Base-by-base conservation (phyloP, 139 green algal species). In the Chlorella sp. region DNA sequence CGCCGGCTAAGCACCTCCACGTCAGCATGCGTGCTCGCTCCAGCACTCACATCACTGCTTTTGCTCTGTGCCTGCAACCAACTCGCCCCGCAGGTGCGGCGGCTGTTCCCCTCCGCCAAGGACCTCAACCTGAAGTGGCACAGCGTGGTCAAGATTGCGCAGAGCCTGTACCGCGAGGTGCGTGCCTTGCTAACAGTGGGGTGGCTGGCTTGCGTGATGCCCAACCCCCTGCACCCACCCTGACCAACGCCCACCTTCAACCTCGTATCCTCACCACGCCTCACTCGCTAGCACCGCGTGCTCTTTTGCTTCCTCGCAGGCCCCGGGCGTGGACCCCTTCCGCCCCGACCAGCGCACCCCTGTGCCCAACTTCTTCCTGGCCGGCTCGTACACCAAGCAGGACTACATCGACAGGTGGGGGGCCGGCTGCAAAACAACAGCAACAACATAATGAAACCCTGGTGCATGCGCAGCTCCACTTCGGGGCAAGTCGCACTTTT, bases 281-380 rank as follows among this genome's bases (percentile, higher is more conserved):
- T n/a, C n/a, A n/a, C n/a, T n/a, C n/a, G n/a, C n/a, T n/a, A n/a
- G n/a, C n/a, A n/a, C n/a, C n/a, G n/a, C n/a, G n/a, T n/a, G n/a
- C n/a, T n/a, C n/a, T n/a, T n/a, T n/a, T n/a, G n/a, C n/a, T n/a
- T n/a, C n/a, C n/a, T 16, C 20, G 72, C 43, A 78, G 91, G 96
- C 93, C 1, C 94, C 94, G 2, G 93, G 95, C 67, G 91, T 98
- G 94, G 96, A 99, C 90, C 73, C 78, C 2, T 99, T 86, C 90
- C 84, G 96, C 6, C 96, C 96, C n/a, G 94, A 97, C 89, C 96
- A 98, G 81, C 77, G 83, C 28, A 99, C 96, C 4, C 95, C 95
- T 4, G 85, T 99, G 28, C 87, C 91, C 78, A 98, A 99, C 90
- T 99, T 99, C 86, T 99, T 98, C 93, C 87, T 99, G 80, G 92